Base-by-base conservation (phyloP, 1,284 basidiomycete genomes). In the Pholiota adiposa region DNA sequence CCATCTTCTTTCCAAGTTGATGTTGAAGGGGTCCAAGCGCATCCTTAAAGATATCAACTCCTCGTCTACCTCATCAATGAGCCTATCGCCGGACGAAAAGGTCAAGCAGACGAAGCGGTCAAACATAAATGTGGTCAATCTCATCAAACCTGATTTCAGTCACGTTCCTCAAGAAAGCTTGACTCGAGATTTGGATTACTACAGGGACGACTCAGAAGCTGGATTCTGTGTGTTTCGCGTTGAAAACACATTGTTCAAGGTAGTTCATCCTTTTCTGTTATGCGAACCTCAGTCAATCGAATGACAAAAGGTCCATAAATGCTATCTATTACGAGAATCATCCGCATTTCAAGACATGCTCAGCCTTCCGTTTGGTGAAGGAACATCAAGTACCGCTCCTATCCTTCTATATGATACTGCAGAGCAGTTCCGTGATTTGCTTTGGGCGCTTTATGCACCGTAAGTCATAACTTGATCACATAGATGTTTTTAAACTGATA, bases 401-500 rank as follows among this genome's bases (percentile, higher is more conserved):
- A 70, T 80, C 51, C 63, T 72, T 19, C 68, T 79, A 8, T 72
- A 70, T 12, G 77, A 79, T 53, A 74, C 73, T 18, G 74, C 70
- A 5, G 70, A 75, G 36, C 72, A 78, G 58, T 80, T 81, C 53
- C 75, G 75, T 21, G 78, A 79, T 61, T 69, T 81, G 23, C 66
- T 81, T 31, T 79, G 79, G 77, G 79, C 72, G 23, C 59, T 81
- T 27, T 77, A 81, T 65, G 75, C 78, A 36, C 68, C 74, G 79
- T 82, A 60, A 70, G 77, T 67, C n/a, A 31, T 48, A 41, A 14
- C 3, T 44, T 27, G 52, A 36, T 34, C 49, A 29, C n/a, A 44
- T 3, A 21, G 16, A 19, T 33, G 44, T 33, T 31, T 4, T 27
- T 34, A 18, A 31, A 38, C 38, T 25, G 34, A 34, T 58, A 18